phyloP scores from a whole-genome alignment of 768 basidiomycete genomes.

The Zangia roseola region DNA sequence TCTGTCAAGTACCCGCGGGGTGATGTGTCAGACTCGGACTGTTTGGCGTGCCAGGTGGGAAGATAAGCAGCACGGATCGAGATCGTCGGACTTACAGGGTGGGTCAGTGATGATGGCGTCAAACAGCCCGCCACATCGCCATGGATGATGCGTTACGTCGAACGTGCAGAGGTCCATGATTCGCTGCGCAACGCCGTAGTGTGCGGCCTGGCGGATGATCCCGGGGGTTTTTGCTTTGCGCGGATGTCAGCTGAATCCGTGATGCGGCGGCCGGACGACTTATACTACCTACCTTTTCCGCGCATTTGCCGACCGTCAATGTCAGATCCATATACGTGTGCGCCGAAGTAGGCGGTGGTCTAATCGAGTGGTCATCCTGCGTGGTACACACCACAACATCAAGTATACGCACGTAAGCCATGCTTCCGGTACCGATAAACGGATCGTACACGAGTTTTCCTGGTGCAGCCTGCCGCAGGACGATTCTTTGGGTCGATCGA shows the following conservation, averaged over 20 bases:
- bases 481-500: background rate
- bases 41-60: too few relatives aligned
- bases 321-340: constrained; percentile 85
- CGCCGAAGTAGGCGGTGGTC: constrained; percentile 88
- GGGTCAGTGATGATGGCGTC: constrained; percentile 96
- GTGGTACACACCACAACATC: background rate
- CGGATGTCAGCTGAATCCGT: background rate
- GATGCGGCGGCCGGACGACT: background rate
- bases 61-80: background rate
- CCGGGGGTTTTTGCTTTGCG: constrained; percentile 53
- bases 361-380: constrained; percentile 28
- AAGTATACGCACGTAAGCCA: constrained; percentile 64
- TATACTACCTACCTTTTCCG: constrained; percentile 64
- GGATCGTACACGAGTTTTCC: constrained; percentile 95
- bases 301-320: constrained; percentile 98
- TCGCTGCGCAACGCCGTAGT: constrained; percentile 73
- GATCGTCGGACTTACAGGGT: constrained; percentile 61
- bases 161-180: constrained; percentile 89
- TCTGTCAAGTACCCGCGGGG: constrained; percentile 43
- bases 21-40: background rate
- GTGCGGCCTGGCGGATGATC: constrained; percentile 73
- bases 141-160: constrained; percentile 88
- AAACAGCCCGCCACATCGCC: constrained; percentile 85
- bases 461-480: constrained; percentile 61
- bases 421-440: constrained; percentile 90